Percentiles rank a stretch among this genome's conserved stretches.
These are phyloP conservation scores for Nicotiana otophora DNA, from an alignment of 257 asterid species.

Conservation along the genomic window DNA sequence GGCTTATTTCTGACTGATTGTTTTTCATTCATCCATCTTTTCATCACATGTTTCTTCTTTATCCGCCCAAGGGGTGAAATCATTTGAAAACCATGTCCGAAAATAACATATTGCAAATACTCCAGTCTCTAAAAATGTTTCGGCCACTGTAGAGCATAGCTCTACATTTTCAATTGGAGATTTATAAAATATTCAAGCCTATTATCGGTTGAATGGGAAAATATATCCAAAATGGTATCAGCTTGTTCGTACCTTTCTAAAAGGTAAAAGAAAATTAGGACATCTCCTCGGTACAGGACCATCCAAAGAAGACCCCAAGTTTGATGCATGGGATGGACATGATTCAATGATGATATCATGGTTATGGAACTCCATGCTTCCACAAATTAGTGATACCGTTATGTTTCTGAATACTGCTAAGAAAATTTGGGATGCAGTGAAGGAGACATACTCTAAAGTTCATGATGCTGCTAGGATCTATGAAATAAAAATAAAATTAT, in stretches of 20 bases:
- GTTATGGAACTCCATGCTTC: not conserved
- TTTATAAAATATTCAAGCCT: not conserved
- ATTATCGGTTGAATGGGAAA: not conserved
- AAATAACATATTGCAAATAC: too few relatives aligned
- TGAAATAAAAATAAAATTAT: too few relatives aligned
- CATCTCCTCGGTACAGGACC: not conserved
- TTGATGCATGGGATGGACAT: not conserved
- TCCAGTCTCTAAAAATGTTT: too few relatives aligned
- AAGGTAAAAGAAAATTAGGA: not conserved
- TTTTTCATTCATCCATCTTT: too few relatives aligned
- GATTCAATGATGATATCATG: not conserved
- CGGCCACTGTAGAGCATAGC: too few relatives aligned
- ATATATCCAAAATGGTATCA: not conserved
- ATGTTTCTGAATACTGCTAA: not conserved
- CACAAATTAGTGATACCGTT: not conserved
- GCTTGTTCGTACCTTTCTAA: not conserved
- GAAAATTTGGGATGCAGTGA: too few relatives aligned
- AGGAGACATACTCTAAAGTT: not conserved
- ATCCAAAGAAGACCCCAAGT: not conserved
- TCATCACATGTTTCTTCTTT: too few relatives aligned
- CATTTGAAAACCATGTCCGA: too few relatives aligned
- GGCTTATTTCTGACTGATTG: too few relatives aligned
- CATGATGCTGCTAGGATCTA: not conserved
- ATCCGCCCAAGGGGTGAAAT: too few relatives aligned
- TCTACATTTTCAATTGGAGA: too few relatives aligned